Percentiles rank a stretch among this genome's conserved stretches.
These are phyloP conservation scores for Tylopilus cervinicoccineus DNA, from an alignment of 768 basidiomycete genomes.

Conservation along the genomic window DNA sequence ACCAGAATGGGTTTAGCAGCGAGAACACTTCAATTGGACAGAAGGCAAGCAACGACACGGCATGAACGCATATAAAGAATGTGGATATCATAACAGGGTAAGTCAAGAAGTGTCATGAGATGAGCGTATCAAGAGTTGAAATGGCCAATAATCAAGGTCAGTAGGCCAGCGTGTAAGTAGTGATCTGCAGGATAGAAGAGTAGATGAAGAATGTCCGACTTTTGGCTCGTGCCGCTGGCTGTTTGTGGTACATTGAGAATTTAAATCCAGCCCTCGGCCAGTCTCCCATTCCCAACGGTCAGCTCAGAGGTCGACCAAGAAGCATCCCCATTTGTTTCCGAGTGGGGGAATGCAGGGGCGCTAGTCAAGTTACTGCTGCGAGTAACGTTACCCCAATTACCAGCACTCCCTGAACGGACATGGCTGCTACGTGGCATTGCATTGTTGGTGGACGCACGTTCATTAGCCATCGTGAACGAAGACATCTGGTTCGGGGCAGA, in stretches of 20 bases:
- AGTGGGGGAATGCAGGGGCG: conserved; percentile 50
- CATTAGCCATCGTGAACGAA: conserved; percentile 36
- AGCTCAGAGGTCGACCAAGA: conserved; percentile 60
- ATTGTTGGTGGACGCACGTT: conserved; percentile 34
- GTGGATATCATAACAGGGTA: conserved; percentile 36
- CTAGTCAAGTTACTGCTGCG: conserved; percentile 50
- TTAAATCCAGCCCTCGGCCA: conserved; percentile 49
- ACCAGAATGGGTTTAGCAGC: neutral
- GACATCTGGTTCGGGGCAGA: conserved; percentile 43
- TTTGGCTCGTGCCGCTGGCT: conserved; percentile 18
- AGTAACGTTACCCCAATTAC: conserved; percentile 69
- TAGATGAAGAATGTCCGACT: conserved; percentile 40
- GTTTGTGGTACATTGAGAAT: conserved; percentile 5
- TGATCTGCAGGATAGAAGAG: conserved; percentile 6
- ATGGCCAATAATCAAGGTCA: conserved; percentile 9
- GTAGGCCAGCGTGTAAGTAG: conserved; percentile 7
- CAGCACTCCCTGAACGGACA: conserved; percentile 74
- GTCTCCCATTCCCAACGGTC: conserved; percentile 45
- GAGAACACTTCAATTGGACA: conserved; percentile 38
- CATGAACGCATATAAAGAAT: conserved; percentile 37
- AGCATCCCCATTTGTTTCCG: conserved; percentile 50
- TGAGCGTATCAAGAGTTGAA: conserved; percentile 23
- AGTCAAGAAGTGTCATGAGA: conserved; percentile 35
- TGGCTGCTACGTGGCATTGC: conserved; percentile 52
- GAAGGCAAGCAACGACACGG: conserved; percentile 39